phyloP scores from a whole-genome alignment of 2,329 filamentous ascomycete genomes.

The Thielaviopsis musarum region DNA sequence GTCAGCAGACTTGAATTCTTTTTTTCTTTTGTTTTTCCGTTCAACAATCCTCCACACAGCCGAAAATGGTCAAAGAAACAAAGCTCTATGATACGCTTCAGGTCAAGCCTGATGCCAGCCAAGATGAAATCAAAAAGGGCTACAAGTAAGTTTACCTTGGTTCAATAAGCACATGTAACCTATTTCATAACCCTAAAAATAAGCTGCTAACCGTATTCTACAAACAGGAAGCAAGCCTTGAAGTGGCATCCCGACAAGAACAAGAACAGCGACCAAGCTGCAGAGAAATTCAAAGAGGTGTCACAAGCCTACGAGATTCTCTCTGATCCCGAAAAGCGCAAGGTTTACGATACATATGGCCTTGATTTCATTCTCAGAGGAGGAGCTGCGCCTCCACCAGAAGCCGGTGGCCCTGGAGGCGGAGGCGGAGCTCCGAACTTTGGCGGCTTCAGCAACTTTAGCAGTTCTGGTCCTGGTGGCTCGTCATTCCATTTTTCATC shows the following conservation, averaged over 20 bases:
- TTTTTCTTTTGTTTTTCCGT: conserved; percentile 14
- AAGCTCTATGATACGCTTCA: conserved; percentile 62
- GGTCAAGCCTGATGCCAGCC: conserved; percentile 42
- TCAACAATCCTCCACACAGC: conserved; percentile 10
- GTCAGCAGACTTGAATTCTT: neutral
- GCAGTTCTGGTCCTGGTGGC: conserved; percentile 21
- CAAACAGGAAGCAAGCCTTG: conserved; percentile 60
- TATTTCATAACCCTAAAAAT: too few species aligned
- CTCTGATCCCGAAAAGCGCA: conserved; percentile 90
- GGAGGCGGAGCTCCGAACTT: conserved; percentile 30
- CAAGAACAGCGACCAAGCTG: conserved; percentile 68
- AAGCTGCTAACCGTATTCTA: conserved; percentile 17
- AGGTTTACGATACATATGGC: conserved; percentile 86
- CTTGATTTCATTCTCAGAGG: conserved; percentile 83
- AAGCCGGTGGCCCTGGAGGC: conserved; percentile 30
- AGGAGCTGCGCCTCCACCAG: conserved; percentile 50
- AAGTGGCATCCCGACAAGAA: conserved; percentile 98
- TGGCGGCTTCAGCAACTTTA: conserved; percentile 44
- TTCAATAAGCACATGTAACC: too few species aligned
- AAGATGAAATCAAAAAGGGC: conserved; percentile 96
- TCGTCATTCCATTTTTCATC: conserved; percentile 21
- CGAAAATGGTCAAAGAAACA: conserved; percentile 77
- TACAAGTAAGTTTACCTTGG: conserved; percentile 47
- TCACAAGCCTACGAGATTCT: conserved; percentile 97
- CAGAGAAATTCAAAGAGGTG: conserved; percentile 95